Evolutionary conservation across 768 basidiomycete species (phyloP).

Genomic region (Rhodocollybia butyracea): DNA sequence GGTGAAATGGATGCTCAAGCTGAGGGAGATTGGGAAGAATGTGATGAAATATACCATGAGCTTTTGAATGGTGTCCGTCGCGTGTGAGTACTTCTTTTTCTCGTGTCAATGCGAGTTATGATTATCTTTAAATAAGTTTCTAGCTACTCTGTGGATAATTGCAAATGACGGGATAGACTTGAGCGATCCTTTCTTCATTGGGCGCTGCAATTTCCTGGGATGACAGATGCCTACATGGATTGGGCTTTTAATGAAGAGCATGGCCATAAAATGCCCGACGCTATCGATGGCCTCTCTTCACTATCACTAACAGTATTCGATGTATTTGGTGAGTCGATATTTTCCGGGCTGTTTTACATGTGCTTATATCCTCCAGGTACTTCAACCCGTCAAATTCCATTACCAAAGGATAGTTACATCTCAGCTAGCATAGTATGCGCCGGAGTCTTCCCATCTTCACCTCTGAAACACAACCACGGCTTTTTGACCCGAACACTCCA

Average conservation of each 20-base stretch:
- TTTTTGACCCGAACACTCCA: conserved; percentile 15
- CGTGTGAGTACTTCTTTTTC: not conserved
- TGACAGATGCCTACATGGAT: not conserved
- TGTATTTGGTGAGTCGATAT: no score
- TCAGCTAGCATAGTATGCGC: not conserved
- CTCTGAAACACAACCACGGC: not conserved
- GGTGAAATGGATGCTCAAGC: not conserved
- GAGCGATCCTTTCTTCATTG: not conserved
- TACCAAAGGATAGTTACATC: not conserved
- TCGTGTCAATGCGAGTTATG: not conserved
- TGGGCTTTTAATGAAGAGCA: not conserved
- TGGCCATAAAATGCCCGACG: not conserved
- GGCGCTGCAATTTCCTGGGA: not conserved
- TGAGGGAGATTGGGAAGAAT: not conserved
- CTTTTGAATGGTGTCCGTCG: not conserved
- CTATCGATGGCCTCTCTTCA: not conserved
- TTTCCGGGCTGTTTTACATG: no score
- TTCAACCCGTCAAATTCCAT: not conserved
- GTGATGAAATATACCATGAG: not conserved
- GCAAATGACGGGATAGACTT: not conserved
- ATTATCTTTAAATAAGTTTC: not conserved
- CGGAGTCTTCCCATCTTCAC: not conserved
- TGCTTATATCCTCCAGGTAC: no score
- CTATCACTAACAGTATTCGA: no score
- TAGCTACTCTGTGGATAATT: not conserved